phyloP scores from a whole-genome alignment of 306 rosid genomes.

The Ochetophila trinervis region DNA sequence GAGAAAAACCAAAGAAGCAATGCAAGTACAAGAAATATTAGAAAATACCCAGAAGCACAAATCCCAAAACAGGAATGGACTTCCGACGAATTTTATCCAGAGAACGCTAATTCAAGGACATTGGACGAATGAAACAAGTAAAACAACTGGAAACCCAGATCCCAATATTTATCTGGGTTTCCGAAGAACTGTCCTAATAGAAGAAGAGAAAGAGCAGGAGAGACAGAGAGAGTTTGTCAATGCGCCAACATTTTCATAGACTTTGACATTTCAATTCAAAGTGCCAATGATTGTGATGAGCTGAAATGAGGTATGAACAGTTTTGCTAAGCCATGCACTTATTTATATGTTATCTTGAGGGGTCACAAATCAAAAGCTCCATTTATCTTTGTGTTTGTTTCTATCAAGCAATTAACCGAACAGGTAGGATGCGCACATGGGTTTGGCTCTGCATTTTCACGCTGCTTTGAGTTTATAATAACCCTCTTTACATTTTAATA shows the following conservation, averaged over 20 bases:
- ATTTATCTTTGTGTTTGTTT: constrained; percentile 24
- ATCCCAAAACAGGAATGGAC: constrained; percentile 30
- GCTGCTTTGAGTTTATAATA: not conserved
- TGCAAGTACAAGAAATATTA: not conserved
- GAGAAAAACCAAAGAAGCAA: not conserved
- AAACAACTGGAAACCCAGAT: constrained; percentile 9
- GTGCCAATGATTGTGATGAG: constrained; percentile 38
- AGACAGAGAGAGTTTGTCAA: not conserved
- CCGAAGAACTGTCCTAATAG: not conserved
- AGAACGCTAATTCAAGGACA: not conserved
- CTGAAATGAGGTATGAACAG: constrained; percentile 18
- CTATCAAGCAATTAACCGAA: constrained; percentile 26
- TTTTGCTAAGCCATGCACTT: constrained; percentile 25
- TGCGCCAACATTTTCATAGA: constrained; percentile 13
- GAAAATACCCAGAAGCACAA: constrained; percentile 24
- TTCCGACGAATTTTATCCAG: constrained; percentile 12
- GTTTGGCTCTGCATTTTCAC: constrained; percentile 17
- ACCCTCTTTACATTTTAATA: constrained; percentile 3
- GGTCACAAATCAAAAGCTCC: not conserved
- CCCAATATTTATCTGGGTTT: constrained; percentile 19
- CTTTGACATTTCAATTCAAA: constrained; percentile 23
- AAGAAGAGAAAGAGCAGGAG: not conserved
- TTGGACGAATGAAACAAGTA: not conserved
- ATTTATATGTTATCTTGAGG: constrained; percentile 3
- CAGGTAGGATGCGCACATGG: constrained; percentile 48